Conservation (phyloP, 1,284 basidiomycete species). For the Hypsizygus ulmarius region DNA sequence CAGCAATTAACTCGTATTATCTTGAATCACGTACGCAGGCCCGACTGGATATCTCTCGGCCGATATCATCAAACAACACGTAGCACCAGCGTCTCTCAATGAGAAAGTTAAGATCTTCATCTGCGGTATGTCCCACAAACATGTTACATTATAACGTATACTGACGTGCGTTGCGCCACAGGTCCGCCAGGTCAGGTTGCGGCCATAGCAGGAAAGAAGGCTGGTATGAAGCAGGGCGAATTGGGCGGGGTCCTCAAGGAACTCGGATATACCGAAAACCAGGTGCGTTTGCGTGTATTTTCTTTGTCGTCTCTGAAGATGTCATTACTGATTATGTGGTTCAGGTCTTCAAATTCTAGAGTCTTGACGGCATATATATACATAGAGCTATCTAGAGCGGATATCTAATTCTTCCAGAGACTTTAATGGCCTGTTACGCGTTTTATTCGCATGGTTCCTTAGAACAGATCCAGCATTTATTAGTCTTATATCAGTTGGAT, state of each 20-base stretch:
- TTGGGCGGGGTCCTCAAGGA: slow-evolving; percentile 84
- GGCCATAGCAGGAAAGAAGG: slow-evolving; percentile 77
- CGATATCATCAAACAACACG: slow-evolving; percentile 71
- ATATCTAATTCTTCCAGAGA: background rate
- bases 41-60: slow-evolving; percentile 70
- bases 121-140: slow-evolving; percentile 54
- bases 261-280: slow-evolving; percentile 81
- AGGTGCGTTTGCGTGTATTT: slow-evolving; percentile 43
- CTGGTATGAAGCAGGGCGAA: slow-evolving; percentile 79
- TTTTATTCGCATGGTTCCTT: no score
- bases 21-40: slow-evolving; percentile 35
- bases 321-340: background rate
- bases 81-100: slow-evolving; percentile 64
- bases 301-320: background rate
- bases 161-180: slow-evolving; percentile 24
- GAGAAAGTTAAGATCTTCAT: slow-evolving; percentile 89
- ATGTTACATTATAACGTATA: slow-evolving; percentile 5
- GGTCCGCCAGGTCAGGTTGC: slow-evolving; percentile 86
- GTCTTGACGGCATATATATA: background rate
- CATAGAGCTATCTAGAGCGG: background rate
- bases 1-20: slow-evolving; percentile 2
- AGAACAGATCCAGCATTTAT: no score
- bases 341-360: background rate
- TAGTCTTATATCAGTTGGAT: no score
- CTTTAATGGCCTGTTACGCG: no score